Percentiles rank a stretch among this genome's conserved stretches.
phyloP scores from a whole-genome alignment of 768 basidiomycete species.

The Hypholoma fasciculare region DNA sequence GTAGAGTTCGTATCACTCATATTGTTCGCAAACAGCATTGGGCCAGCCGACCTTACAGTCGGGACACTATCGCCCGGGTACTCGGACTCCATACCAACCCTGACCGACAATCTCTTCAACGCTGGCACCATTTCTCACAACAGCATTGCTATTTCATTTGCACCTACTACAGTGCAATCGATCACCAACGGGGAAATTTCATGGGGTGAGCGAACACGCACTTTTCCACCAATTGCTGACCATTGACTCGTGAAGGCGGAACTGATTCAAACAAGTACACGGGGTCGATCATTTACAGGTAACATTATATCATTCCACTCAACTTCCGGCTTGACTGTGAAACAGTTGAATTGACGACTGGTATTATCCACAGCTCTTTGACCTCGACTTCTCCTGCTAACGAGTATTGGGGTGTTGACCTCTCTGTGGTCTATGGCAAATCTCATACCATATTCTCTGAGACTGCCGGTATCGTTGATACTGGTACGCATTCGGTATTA shows the following conservation, averaged over 20 bases:
- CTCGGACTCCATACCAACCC: constrained; percentile 42
- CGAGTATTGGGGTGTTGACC: constrained; percentile 59
- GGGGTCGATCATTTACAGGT: constrained; percentile 13
- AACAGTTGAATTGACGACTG: neutral
- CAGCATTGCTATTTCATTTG: constrained; percentile 50
- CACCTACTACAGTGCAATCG: constrained; percentile 36
- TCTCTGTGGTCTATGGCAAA: constrained; percentile 48
- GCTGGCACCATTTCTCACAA: constrained; percentile 37
- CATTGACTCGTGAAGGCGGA: constrained; percentile 25
- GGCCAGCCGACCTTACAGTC: constrained; percentile 56
- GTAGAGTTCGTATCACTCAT: neutral
- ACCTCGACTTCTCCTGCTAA: constrained; percentile 44
- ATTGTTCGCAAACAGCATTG: constrained; percentile 41
- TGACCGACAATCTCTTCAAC: constrained; percentile 51
- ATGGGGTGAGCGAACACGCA: constrained; percentile 31
- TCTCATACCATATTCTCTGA: constrained; percentile 38
- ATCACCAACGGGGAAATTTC: constrained; percentile 50
- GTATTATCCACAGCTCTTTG: constrained; percentile 34
- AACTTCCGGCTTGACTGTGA: neutral
- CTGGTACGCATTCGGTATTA: constrained; percentile 28
- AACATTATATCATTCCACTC: neutral
- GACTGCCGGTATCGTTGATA: constrained; percentile 60
- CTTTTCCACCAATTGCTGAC: no score
- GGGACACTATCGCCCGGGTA: constrained; percentile 33
- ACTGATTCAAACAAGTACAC: constrained; percentile 35